These are phyloP conservation scores for Pholiota microspora DNA, from an alignment of 768 basidiomycete species.

Conservation along the genomic window DNA sequence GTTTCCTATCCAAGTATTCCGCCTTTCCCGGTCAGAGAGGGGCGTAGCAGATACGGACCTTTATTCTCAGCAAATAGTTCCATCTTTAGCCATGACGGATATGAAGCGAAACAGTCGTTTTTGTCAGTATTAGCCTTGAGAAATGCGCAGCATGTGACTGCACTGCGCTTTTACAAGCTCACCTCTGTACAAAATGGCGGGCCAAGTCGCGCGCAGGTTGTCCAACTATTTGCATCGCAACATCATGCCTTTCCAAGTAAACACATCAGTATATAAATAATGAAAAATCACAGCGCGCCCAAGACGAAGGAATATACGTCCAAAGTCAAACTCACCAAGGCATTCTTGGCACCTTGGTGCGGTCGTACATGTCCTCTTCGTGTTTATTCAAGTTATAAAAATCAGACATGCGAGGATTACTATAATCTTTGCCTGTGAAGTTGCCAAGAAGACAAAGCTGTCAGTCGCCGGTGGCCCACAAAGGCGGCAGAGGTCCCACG, in stretches of 20 bases:
- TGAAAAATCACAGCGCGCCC: neutral
- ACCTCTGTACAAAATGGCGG: constrained; percentile 94
- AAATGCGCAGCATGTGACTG: constrained; percentile 15
- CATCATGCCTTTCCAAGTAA: constrained; percentile 76
- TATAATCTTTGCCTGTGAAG: constrained; percentile 84
- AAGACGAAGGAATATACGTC: neutral
- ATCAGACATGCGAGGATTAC: constrained; percentile 84
- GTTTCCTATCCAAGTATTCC: neutral
- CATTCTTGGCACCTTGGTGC: constrained; percentile 87
- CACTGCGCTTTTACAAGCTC: constrained; percentile 10
- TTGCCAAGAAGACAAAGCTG: neutral
- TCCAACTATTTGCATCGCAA: constrained; percentile 92
- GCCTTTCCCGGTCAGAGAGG: constrained; percentile 1
- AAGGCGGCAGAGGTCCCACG: constrained; percentile 7
- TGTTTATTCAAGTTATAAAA: constrained; percentile 88
- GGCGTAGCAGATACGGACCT: constrained; percentile 46
- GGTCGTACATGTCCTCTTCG: constrained; percentile 93
- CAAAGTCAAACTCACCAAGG: constrained; percentile 67
- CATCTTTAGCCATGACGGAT: constrained; percentile 50
- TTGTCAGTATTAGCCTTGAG: constrained; percentile 13
- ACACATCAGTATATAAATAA: neutral
- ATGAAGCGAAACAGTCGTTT: neutral
- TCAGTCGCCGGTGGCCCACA: neutral
- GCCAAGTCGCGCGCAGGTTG: constrained; percentile 94
- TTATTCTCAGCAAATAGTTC: constrained; percentile 92